Evolutionary conservation across 371 early-diverging fungal genomes (phyloP).

Genomic region (Dichotomocladium elegans): DNA sequence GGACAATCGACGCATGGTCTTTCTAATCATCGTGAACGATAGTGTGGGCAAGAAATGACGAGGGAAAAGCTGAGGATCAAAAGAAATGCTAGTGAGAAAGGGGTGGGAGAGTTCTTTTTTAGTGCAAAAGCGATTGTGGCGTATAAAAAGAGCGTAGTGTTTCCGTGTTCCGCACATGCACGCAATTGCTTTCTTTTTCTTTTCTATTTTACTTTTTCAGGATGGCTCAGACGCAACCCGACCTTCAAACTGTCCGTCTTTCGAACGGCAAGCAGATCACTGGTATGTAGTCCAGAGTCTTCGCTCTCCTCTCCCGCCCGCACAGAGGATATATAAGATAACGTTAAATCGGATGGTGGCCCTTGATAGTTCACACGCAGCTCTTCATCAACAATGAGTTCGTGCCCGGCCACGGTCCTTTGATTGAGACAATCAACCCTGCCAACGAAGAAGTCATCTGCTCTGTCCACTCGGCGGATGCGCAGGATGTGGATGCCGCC

Average conservation of each 20-base stretch:
- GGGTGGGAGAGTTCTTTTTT: too few relatives aligned
- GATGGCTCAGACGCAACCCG: constrained; percentile 4
- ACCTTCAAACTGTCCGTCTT: constrained; percentile 21
- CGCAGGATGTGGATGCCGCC: constrained; percentile 73
- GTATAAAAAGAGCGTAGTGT: too few relatives aligned
- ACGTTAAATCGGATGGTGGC: too few relatives aligned
- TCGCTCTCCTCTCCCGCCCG: not conserved
- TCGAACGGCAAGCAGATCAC: constrained; percentile 17
- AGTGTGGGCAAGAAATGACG: too few relatives aligned
- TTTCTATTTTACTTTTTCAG: not conserved
- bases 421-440: constrained; percentile 62
- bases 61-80: too few relatives aligned
- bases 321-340: not conserved
- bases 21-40: too few relatives aligned
- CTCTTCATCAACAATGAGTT: constrained; percentile 78
- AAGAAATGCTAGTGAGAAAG: too few relatives aligned
- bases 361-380: constrained; percentile 34
- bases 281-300: constrained; percentile 15
- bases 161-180: too few relatives aligned
- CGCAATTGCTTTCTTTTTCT: not conserved
- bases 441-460: constrained; percentile 70
- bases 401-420: constrained; percentile 58
- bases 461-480: constrained; percentile 67
- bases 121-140: too few relatives aligned
- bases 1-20: too few relatives aligned